Evolutionary conservation across 2,329 filamentous ascomycete genomes (phyloP).

Genomic region (Colletotrichum sp.): DNA sequence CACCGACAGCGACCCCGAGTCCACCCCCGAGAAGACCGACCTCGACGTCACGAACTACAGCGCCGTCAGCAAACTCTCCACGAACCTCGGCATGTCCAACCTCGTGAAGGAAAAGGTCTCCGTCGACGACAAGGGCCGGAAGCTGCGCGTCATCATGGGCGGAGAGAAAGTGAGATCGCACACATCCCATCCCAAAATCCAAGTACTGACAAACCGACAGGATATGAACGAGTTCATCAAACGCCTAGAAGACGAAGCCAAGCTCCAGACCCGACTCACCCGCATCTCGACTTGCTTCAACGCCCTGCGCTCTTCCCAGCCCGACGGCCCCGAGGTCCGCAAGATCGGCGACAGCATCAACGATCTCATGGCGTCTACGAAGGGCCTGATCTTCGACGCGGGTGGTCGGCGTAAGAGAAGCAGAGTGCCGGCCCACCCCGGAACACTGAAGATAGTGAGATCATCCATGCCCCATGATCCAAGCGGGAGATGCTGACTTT

Average conservation of each 20-base stretch:
- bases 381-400: background rate
- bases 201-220: background rate
- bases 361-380: fast-evolving
- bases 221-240: background rate
- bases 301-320: background rate
- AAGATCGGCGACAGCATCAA: background rate
- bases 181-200: background rate
- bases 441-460: background rate
- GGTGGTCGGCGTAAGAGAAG: background rate
- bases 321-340: background rate
- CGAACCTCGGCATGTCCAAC: background rate
- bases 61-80: background rate
- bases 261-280: background rate
- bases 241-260: background rate
- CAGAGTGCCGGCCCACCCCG: background rate
- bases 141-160: background rate
- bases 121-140: background rate
- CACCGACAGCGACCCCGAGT: background rate
- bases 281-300: background rate
- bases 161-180: background rate
- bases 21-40: background rate
- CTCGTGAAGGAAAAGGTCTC: background rate
- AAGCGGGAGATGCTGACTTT: background rate
- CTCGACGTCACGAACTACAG: background rate
- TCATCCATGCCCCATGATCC: background rate